phyloP scores from a whole-genome alignment of 495 filamentous ascomycete species.

The Aspergillus baeticus region DNA sequence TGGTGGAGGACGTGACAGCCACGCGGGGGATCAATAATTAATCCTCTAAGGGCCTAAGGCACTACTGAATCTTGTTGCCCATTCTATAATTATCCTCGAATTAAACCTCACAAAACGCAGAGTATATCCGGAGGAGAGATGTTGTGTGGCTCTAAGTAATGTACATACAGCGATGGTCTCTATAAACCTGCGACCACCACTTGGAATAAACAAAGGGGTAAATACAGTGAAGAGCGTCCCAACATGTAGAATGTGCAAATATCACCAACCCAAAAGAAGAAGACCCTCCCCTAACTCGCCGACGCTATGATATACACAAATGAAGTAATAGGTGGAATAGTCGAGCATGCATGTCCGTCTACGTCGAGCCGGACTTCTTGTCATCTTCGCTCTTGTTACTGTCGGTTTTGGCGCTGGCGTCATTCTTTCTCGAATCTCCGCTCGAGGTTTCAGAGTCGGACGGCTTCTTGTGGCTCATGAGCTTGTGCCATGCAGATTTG shows the following conservation, averaged over 20 bases:
- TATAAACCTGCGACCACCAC: background rate
- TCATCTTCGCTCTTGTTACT: constrained; percentile 34
- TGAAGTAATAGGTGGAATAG: constrained; percentile 34
- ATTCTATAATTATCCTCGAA: constrained; percentile 3
- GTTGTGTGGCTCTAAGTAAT: constrained; percentile 11
- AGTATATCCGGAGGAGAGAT: constrained; percentile 11
- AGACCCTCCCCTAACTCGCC: constrained; percentile 32
- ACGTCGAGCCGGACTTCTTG: constrained; percentile 59
- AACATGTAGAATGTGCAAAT: constrained; percentile 2
- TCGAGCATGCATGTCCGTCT: constrained; percentile 17
- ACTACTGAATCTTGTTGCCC: constrained; percentile 2
- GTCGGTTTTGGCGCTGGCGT: constrained; percentile 33
- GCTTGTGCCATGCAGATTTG: constrained; percentile 82
- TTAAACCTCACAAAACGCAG: background rate
- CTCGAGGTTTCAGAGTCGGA: constrained; percentile 28
- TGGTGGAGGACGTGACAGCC: constrained; percentile 5
- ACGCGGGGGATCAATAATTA: constrained; percentile 4
- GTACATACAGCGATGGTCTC: constrained; percentile 5
- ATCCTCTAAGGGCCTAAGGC: background rate
- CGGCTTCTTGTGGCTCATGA: constrained; percentile 72
- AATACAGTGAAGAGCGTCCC: constrained; percentile 2
- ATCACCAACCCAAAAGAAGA: background rate
- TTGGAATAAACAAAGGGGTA: background rate
- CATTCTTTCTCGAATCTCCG: constrained; percentile 31
- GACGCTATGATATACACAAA: constrained; percentile 45